phyloP scores from a whole-genome alignment of 1,284 basidiomycete species.

The Ustilago lituana region DNA sequence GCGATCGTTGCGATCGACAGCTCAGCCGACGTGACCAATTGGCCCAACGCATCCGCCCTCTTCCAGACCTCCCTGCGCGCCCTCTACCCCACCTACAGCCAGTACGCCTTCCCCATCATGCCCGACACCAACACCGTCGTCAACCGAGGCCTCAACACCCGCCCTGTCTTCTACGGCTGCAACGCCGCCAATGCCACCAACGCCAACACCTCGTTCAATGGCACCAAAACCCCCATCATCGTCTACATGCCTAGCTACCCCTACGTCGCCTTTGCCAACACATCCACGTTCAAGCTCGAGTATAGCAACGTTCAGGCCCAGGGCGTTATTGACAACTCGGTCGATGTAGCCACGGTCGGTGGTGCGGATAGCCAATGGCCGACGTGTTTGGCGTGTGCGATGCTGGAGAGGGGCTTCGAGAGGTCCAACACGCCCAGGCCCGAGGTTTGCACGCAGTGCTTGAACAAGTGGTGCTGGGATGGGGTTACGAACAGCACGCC shows the following conservation, averaged over 20 bases:
- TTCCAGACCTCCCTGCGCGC: constrained; percentile 63
- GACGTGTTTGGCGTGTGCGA: constrained; percentile 59
- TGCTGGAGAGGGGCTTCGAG: constrained; percentile 59
- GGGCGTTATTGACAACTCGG: constrained; percentile 59
- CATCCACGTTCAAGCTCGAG: constrained; percentile 65
- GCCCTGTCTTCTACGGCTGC: constrained; percentile 82
- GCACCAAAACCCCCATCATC: constrained; percentile 67
- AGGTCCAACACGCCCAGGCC: constrained; percentile 42
- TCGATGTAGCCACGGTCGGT: constrained; percentile 60
- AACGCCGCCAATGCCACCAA: constrained; percentile 65
- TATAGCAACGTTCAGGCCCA: constrained; percentile 62
- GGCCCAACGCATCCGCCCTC: constrained; percentile 74
- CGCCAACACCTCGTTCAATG: constrained; percentile 52
- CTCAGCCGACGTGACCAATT: constrained; percentile 72
- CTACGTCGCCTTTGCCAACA: constrained; percentile 65
- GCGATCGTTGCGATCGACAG: constrained; percentile 77
- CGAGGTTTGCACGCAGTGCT: constrained; percentile 50
- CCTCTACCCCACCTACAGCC: constrained; percentile 34
- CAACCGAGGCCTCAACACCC: constrained; percentile 74
- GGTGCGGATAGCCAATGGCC: constrained; percentile 52
- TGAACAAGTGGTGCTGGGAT: constrained; percentile 64
- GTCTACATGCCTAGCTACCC: constrained; percentile 71
- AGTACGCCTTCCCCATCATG: constrained; percentile 69
- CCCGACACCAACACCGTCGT: constrained; percentile 72
- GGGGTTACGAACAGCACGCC: constrained; percentile 52